Percentiles rank a stretch among this genome's conserved stretches.
phyloP scores from a whole-genome alignment of 2,329 filamentous ascomycete species.

The Boeremia exigua region DNA sequence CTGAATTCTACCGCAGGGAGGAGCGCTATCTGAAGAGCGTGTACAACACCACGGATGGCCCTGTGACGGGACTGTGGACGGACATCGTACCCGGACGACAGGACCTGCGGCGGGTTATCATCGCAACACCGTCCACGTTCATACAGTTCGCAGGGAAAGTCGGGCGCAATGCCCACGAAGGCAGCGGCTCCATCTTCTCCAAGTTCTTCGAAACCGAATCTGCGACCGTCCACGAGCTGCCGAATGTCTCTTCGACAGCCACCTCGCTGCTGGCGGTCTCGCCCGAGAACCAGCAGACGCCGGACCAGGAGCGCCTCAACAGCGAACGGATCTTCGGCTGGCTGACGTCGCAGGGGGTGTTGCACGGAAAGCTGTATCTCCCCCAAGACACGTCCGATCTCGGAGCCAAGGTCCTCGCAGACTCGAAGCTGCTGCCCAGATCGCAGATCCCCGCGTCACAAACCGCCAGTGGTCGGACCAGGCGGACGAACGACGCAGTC shows the following conservation, averaged over 20 bases:
- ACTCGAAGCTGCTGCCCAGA: slow-evolving; percentile 77
- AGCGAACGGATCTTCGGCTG: slow-evolving; percentile 84
- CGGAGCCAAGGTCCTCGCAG: slow-evolving; percentile 75
- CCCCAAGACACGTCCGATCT: slow-evolving; percentile 67
- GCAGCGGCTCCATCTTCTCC: slow-evolving; percentile 83
- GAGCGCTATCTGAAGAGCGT: slow-evolving; percentile 89
- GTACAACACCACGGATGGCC: slow-evolving; percentile 80
- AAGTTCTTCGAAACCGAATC: slow-evolving; percentile 87
- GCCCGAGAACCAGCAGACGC: slow-evolving; percentile 68
- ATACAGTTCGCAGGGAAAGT: slow-evolving; percentile 82
- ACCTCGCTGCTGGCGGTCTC: slow-evolving; percentile 76
- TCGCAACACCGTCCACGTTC: slow-evolving; percentile 78
- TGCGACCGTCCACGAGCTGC: slow-evolving; percentile 76
- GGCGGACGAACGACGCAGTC: slow-evolving; percentile 72
- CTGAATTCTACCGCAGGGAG: slow-evolving; percentile 93
- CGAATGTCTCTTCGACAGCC: slow-evolving; percentile 63
- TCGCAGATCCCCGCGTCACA: slow-evolving; percentile 75
- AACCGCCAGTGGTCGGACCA: slow-evolving; percentile 67
- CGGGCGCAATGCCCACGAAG: slow-evolving; percentile 74
- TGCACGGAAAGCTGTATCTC: slow-evolving; percentile 79
- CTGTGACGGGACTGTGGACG: slow-evolving; percentile 85
- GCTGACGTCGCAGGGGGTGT: slow-evolving; percentile 85
- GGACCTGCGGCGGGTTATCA: slow-evolving; percentile 77
- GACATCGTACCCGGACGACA: slow-evolving; percentile 72
- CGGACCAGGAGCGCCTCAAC: slow-evolving; percentile 58